A percentile compares a stretch with the other conserved stretches of the same genome.
Conservation (phyloP, 2,329 filamentous ascomycete species). For the Mycosphaerella arachidis region DNA sequence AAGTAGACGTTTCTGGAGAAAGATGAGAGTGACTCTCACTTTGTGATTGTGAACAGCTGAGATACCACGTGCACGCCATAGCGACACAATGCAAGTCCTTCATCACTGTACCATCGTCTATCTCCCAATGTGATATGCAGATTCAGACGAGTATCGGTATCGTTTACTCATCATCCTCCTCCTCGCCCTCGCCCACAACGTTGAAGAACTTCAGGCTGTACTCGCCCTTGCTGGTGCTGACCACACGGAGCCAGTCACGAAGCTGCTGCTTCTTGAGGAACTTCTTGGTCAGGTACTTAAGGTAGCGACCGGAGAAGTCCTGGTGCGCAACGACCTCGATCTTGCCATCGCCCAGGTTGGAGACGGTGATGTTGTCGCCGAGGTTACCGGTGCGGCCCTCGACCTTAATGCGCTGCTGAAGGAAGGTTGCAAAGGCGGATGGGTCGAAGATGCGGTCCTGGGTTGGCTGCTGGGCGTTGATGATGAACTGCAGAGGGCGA, state of each 20-base stretch:
- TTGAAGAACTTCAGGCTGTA: conserved; percentile 99
- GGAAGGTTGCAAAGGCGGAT: conserved; percentile 98
- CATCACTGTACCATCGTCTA: neutral
- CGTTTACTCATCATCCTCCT: conserved; percentile 94
- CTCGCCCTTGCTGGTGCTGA: conserved; percentile 94
- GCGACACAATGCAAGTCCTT: neutral
- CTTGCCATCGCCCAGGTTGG: conserved; percentile 91
- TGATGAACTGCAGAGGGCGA: conserved; percentile 69
- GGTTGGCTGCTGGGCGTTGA: conserved; percentile 97
- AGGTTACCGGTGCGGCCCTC: conserved; percentile 98
- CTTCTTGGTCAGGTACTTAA: conserved; percentile 99
- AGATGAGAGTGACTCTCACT: neutral
- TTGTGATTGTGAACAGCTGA: neutral
- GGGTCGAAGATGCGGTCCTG: conserved; percentile 99
- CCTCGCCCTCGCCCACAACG: conserved; percentile 95
- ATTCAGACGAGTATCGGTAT: neutral
- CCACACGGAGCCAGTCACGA: conserved; percentile 98
- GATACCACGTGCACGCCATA: neutral
- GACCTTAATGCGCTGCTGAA: conserved; percentile 99
- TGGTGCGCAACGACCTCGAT: conserved; percentile 97
- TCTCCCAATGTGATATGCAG: neutral
- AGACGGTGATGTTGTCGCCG: conserved; percentile 86
- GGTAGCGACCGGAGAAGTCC: conserved; percentile 96
- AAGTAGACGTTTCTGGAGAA: neutral
- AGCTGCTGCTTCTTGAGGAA: conserved; percentile 99